Conservation (phyloP, 2,329 filamentous ascomycete genomes). For the Sclerotiophoma versabilis region DNA sequence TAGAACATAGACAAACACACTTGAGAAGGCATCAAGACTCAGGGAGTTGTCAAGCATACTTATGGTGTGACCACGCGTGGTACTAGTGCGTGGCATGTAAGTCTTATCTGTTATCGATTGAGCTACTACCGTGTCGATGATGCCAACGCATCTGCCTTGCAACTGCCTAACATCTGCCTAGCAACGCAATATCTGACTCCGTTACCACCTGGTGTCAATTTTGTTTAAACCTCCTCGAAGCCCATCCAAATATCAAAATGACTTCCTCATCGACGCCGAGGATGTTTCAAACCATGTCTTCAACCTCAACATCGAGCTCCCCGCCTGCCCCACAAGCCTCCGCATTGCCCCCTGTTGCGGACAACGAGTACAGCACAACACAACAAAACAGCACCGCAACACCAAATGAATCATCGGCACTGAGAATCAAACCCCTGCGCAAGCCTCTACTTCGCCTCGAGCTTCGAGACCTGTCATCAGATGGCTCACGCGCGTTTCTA, state of each 20-base stretch:
- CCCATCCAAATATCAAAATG: slow-evolving; percentile 18
- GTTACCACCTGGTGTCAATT: neutral
- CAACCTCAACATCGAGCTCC: slow-evolving; percentile 17
- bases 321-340: slow-evolving; percentile 40
- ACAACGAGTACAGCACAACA: slow-evolving; percentile 4
- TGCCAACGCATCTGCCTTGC: slow-evolving; percentile 15
- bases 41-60: no score
- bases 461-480: slow-evolving; percentile 58
- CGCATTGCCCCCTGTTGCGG: slow-evolving; percentile 31
- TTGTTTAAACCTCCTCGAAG: neutral
- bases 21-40: neutral
- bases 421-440: slow-evolving; percentile 38
- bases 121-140: slow-evolving; percentile 14
- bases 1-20: neutral
- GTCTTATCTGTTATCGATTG: slow-evolving; percentile 14
- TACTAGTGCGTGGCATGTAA: neutral
- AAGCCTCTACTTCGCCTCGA: slow-evolving; percentile 57
- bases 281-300: slow-evolving; percentile 50
- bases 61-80: neutral
- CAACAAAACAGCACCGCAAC: slow-evolving; percentile 1
- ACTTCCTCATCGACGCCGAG: slow-evolving; percentile 32
- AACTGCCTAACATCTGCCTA: slow-evolving; percentile 8
- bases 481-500: slow-evolving; percentile 73
- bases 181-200: neutral
- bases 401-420: neutral